Evolutionary conservation across 306 rosid genomes (phyloP), one percentile per base, ranked within the genome.

Genomic region (Fragaria nilgerrensis): DNA sequence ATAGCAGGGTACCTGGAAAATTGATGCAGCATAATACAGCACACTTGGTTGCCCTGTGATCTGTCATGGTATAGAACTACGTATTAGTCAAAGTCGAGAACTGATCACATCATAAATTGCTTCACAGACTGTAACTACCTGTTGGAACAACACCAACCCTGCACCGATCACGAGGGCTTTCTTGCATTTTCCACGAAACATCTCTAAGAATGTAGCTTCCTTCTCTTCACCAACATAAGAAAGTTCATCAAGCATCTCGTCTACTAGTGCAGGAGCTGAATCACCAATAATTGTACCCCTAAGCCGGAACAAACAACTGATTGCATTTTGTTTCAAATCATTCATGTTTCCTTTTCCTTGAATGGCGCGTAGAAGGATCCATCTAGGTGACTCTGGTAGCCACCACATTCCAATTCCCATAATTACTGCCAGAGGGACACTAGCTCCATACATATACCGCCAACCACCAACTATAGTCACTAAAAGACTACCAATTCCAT

Each of bases 41-140:
- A 96, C 99, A 78, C 99, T 96, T 44, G 99, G 99, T 82, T 96
- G 99, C 68, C 99, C 98, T 36, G 99, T 96, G 80, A 96, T 25
- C 27, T 25, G 27, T 25, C 27, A 25, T 25, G 1, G 27, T 25
- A 25, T 25, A 25, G 61, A 81, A 64, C 61, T 50, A 48, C 73
- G 55, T 74, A 81, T 85, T 73, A 84, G 88, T 74, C 80, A 82
- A 80, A 75, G 50, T 45, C 27, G 56, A 70, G 19, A 83, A 58
- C 68, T 61, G 22, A 41, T 36, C 7, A 74, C 79, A 65, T 81
- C 61, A 73, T 43, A 76, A 34, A 52, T 81, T 73, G 81, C 80
- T 73, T 75, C 9, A 25, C 67, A 32, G 77, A 74, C 65, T 69
- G 58, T 70, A 68, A 75, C 55, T 84, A 92, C 98, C 98, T 95